Evolutionary conservation across 2,329 filamentous ascomycete species (phyloP), one percentile per base, ranked within the genome.

Genomic region (Penicillium sp.): DNA sequence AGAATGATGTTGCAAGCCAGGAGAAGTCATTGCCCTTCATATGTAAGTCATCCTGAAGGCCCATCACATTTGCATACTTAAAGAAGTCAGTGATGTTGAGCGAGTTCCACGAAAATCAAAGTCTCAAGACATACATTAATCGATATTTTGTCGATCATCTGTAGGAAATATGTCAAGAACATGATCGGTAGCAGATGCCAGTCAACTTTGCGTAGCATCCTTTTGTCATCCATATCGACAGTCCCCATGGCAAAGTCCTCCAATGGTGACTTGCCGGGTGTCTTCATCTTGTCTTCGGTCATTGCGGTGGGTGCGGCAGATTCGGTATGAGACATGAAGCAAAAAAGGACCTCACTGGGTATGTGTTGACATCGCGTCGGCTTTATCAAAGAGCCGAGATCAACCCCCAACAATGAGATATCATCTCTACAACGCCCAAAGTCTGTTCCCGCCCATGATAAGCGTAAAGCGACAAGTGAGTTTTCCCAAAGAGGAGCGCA

Each of bases 61-160:
- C 84, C 86, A 88, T 89, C 48, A 89, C 84, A 55, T 82, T 83
- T 16, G 84, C 84, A 64, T 88, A 88, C 80, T 36, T 16, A 3
- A n/a, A n/a, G n/a, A 3, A n/a, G 34, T 36, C 13, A 36, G 34
- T 7, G 1, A 27, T 5, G 24, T 27, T 27, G 1, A 36, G 34
- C 4, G 13, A 36, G n/a, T 14, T 5, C 34, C 13, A n/a, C 4
- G 10, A 11, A 9, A 10, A 6, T 36, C 13, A 86, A 67, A 2
- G 16, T 2, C 7, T 9, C n/a, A 5, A n/a, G 13, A 52, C 43
- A 43, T 40, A 85, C 83, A 62, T 87, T 87, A 43, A 86, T 77
- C 27, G 84, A 79, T 56, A 86, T 81, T 71, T 87, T 87, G 74
- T 87, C 85, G 43, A 86, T 74, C 60, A 86, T 86, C 63, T 86